Evolutionary conservation across 2,329 filamentous ascomycete species (phyloP).

Genomic region (Nemania sp.): DNA sequence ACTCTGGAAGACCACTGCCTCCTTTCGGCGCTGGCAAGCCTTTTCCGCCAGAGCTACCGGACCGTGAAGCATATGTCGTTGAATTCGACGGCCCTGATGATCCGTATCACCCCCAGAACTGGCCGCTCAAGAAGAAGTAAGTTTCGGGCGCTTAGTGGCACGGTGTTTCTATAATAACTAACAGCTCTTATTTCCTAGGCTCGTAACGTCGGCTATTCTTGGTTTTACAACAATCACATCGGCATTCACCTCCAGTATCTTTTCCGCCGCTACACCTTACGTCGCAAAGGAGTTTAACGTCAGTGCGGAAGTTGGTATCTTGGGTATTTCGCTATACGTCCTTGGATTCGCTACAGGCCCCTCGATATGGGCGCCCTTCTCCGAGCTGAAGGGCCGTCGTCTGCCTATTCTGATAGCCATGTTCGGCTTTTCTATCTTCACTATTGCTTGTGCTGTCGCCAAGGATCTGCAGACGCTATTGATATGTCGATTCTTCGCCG

Average conservation of each 20-base stretch:
- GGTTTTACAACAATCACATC: constrained; percentile 73
- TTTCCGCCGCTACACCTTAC: constrained; percentile 65
- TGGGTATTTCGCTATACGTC: constrained; percentile 72
- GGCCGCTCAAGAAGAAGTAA: constrained; percentile 77
- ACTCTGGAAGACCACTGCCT: constrained; percentile 64
- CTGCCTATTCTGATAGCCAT: constrained; percentile 63
- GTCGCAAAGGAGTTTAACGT: constrained; percentile 64
- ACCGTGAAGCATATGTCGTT: constrained; percentile 76
- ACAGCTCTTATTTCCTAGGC: constrained; percentile 39
- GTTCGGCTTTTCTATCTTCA: constrained; percentile 72
- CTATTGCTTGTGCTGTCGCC: constrained; percentile 64
- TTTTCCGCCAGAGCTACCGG: constrained; percentile 70
- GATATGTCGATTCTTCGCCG: constrained; percentile 72
- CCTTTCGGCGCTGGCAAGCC: constrained; percentile 74
- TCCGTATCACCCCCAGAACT: constrained; percentile 85
- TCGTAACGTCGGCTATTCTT: constrained; percentile 68
- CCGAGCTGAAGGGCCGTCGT: constrained; percentile 70
- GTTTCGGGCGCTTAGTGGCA: constrained; percentile 35
- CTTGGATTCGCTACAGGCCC: constrained; percentile 67
- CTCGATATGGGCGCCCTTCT: constrained; percentile 72
- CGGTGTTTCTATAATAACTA: background rate
- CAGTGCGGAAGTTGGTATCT: constrained; percentile 61
- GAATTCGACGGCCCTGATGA: constrained; percentile 85
- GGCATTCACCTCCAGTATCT: constrained; percentile 75
- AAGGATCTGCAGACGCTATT: constrained; percentile 72